Conservation (phyloP, 2,329 filamentous ascomycete species). For the Bipolaris zeicola region DNA sequence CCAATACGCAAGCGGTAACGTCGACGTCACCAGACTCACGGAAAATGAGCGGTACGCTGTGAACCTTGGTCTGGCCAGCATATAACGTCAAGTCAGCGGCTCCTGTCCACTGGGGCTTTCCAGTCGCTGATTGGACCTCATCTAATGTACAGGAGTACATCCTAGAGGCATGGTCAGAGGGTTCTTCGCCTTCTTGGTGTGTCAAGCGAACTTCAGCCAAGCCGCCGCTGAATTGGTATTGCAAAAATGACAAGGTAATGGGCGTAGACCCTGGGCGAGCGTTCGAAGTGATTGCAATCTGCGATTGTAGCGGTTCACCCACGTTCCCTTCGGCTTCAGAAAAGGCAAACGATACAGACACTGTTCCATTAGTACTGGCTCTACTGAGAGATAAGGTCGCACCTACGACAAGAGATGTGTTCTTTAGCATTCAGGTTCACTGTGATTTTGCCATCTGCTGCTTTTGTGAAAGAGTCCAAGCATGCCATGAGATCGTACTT, state of each 20-base stretch:
- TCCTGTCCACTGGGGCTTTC: constrained; percentile 58
- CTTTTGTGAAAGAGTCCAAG: constrained; percentile 48
- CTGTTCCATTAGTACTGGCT: constrained; percentile 38
- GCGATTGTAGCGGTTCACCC: constrained; percentile 62
- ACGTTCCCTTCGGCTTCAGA: constrained; percentile 62
- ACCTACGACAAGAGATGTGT: constrained; percentile 57
- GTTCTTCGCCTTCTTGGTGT: constrained; percentile 27
- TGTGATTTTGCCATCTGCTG: constrained; percentile 48
- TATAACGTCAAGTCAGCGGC: constrained; percentile 67
- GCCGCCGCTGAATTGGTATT: constrained; percentile 59
- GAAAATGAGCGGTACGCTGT: constrained; percentile 73
- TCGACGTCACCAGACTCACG: constrained; percentile 81
- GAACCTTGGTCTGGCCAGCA: constrained; percentile 71
- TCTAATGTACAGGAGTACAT: constrained; percentile 33
- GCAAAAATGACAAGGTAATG: constrained; percentile 56
- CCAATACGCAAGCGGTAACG: constrained; percentile 67
- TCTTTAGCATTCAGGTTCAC: constrained; percentile 56
- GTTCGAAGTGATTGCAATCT: constrained; percentile 59
- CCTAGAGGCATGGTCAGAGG: constrained; percentile 17
- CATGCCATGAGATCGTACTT: constrained; percentile 56
- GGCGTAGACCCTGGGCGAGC: constrained; percentile 54
- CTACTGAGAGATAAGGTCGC: constrained; percentile 35
- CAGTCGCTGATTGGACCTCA: constrained; percentile 30
- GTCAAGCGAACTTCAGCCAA: constrained; percentile 41
- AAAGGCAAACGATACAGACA: constrained; percentile 60